Evolutionary conservation across 2,329 filamentous ascomycete species (phyloP).

Genomic region (Tolypocladium endophyticum): DNA sequence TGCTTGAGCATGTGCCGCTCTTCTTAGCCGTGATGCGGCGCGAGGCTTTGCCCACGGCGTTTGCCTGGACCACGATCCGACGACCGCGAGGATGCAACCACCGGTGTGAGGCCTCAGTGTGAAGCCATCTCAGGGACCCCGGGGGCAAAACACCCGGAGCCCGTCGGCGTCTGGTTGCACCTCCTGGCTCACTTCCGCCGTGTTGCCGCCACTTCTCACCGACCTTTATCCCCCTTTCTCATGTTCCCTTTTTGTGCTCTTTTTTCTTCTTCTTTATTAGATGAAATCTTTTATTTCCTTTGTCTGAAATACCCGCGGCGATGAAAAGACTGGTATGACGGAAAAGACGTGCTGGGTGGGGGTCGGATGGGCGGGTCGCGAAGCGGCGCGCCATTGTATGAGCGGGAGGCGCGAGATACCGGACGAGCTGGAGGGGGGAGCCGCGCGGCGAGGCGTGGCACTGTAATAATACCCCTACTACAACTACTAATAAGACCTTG

Average conservation of each 20-base stretch:
- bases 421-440: neutral
- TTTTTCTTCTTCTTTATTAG: neutral
- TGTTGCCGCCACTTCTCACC: neutral
- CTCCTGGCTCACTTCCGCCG: too few relatives aligned
- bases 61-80: neutral
- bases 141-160: too few relatives aligned
- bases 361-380: neutral
- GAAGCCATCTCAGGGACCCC: too few relatives aligned
- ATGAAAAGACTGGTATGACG: neutral
- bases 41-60: neutral
- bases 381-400: neutral
- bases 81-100: neutral
- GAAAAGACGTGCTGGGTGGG: neutral
- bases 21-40: too few relatives aligned
- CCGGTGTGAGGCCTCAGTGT: too few relatives aligned
- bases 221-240: neutral
- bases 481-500: neutral
- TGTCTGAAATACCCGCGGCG: constrained; percentile 7
- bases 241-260: neutral
- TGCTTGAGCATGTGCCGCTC: neutral
- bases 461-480: neutral
- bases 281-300: neutral
- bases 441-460: neutral
- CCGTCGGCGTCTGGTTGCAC: too few relatives aligned
- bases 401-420: neutral